Evolutionary conservation across 2,329 filamentous ascomycete species (phyloP).

Genomic region (Arthrobotrys iridis): DNA sequence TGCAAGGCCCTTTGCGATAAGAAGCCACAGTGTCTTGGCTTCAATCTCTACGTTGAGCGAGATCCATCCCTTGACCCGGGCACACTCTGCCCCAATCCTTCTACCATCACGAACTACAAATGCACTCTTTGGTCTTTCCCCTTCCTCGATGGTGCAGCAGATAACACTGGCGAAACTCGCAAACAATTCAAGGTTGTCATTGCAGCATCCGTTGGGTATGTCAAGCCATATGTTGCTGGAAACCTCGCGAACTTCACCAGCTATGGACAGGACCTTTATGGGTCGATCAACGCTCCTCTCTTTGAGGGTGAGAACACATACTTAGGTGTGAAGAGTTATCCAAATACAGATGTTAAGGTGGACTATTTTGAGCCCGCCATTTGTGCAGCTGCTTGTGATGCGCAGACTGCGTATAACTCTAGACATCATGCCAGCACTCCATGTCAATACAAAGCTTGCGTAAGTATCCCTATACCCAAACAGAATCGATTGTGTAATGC

Average conservation of each 20-base stretch:
- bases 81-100: slow-evolving; percentile 60
- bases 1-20: slow-evolving; percentile 55
- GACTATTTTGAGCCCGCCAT: slow-evolving; percentile 32
- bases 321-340: slow-evolving; percentile 40
- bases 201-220: slow-evolving; percentile 41
- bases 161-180: slow-evolving; percentile 55
- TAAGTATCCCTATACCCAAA: background rate
- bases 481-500: too few species aligned
- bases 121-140: slow-evolving; percentile 62
- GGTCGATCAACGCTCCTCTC: slow-evolving; percentile 39
- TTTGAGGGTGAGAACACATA: slow-evolving; percentile 16
- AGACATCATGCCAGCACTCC: slow-evolving; percentile 47
- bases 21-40: slow-evolving; percentile 53
- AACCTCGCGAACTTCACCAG: slow-evolving; percentile 24
- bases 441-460: slow-evolving; percentile 38
- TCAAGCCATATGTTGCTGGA: slow-evolving; percentile 30
- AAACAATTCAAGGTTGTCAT: slow-evolving; percentile 43
- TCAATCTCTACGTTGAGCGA: slow-evolving; percentile 57
- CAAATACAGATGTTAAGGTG: slow-evolving; percentile 13
- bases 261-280: slow-evolving; percentile 19
- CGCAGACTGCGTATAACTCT: slow-evolving; percentile 53
- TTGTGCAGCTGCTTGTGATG: slow-evolving; percentile 54
- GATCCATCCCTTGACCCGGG: slow-evolving; percentile 57
- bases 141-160: slow-evolving; percentile 57
- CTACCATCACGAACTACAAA: slow-evolving; percentile 62